Evolutionary conservation across 2,329 filamentous ascomycete species (phyloP).

Genomic region (Cladosporium velox): DNA sequence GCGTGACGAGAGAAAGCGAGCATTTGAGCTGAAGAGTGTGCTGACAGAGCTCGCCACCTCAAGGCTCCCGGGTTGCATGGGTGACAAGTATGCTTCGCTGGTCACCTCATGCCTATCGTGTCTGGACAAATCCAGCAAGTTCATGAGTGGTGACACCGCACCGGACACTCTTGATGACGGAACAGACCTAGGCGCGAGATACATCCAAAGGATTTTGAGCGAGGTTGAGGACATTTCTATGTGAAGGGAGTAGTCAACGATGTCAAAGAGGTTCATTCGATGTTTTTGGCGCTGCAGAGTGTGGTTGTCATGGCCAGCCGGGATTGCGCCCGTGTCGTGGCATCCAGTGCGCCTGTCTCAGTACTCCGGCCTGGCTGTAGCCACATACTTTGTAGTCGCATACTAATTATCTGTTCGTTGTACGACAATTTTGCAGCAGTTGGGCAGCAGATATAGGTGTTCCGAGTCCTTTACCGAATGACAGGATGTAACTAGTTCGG

Average conservation of each 20-base stretch:
- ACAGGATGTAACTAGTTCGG: background rate
- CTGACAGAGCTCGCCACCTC: constrained; percentile 29
- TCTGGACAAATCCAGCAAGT: constrained; percentile 28
- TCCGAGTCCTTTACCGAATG: background rate
- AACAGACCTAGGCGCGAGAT: background rate
- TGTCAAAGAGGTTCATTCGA: background rate
- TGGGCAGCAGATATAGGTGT: background rate
- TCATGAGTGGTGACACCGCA: background rate
- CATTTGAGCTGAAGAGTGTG: constrained; percentile 23
- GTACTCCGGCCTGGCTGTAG: background rate
- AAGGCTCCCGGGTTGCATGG: constrained; percentile 35
- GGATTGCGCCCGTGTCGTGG: background rate
- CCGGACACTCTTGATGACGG: constrained; percentile 1
- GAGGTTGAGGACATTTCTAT: background rate
- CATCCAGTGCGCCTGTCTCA: background rate
- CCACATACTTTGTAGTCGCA: background rate
- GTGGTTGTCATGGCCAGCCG: background rate
- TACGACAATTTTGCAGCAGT: background rate
- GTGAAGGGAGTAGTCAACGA: background rate
- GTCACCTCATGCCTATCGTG: constrained; percentile 39
- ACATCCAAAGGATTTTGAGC: background rate
- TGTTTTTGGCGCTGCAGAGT: background rate
- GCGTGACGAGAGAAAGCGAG: constrained; percentile 14
- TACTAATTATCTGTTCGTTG: background rate
- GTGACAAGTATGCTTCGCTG: constrained; percentile 37